Base-by-base conservation (phyloP, 148 eudicot genomes). In the Drosera capensis region DNA sequence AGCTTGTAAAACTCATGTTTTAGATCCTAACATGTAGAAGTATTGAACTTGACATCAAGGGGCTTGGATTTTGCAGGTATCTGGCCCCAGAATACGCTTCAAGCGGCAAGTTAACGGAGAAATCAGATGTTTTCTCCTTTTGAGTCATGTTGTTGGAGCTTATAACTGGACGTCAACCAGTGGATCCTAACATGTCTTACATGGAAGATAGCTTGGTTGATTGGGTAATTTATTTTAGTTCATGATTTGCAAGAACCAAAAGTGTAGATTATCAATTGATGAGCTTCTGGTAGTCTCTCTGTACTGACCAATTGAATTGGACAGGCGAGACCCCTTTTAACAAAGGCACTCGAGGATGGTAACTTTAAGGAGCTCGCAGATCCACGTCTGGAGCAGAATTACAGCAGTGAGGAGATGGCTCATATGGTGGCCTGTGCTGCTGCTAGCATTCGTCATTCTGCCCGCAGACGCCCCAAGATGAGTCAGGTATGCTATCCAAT, bases 131-230 rank as follows among this genome's bases (percentile, higher is more conserved):
- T 23, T 85, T 85, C 70, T 85, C 95, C 17, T 85, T 55, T 8
- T 86, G 95, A 5, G 95, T 85, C 28, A 78, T 85, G 86, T 62
- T 85, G 8, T 54, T 85, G 56, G 95, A 85, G 44, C 74, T 85
- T 42, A 74, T 85, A 40, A 85, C 95, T 0, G 92, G 92, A 24
- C 75, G 92, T 24, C 66, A 60, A 45, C 92, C 95, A 0, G 69
- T 80, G 8, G 92, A 77, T 51, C 75, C 65, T n/a, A 61, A 71
- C 8, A 68, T 56, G 64, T 45, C 58, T 37, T 48, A 48, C 51
- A 80, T 74, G 86, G 90, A 80, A 49, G 95, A 85, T 49, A 85
- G 92, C 54, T 58, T 85, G 40, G 95, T 80, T 14, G 95, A 85
- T 34, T 85, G 95, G 95, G 95, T 80, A 46, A 2, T 58, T 43